Conservation (phyloP, 2,329 filamentous ascomycete species). For the Arthrinium puccinioides region DNA sequence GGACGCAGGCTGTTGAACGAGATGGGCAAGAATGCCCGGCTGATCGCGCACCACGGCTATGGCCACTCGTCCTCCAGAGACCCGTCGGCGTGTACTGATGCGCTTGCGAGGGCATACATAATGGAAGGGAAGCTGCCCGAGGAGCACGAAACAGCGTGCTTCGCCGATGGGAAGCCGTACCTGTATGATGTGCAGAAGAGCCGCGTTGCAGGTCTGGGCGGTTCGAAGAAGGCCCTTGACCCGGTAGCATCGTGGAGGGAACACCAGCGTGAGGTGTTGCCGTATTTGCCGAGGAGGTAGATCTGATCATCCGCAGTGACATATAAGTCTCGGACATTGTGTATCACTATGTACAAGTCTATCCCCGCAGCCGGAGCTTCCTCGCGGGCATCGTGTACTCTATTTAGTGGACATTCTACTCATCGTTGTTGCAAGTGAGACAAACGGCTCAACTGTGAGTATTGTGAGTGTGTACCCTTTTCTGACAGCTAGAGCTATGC, state of each 20-base stretch:
- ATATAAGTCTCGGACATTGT: too few relatives aligned
- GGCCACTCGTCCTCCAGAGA: constrained; percentile 37
- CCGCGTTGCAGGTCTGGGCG: neutral
- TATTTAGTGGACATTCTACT: too few relatives aligned
- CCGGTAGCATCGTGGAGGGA: constrained; percentile 15
- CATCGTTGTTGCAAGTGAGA: too few relatives aligned
- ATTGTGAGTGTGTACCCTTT: too few relatives aligned
- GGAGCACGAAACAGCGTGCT: constrained; percentile 35
- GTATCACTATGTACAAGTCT: too few relatives aligned
- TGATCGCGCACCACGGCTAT: constrained; percentile 42
- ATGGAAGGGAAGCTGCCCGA: constrained; percentile 31
- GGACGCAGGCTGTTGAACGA: constrained; percentile 33
- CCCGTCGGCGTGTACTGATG: constrained; percentile 36
- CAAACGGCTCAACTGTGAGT: too few relatives aligned
- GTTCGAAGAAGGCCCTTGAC: neutral
- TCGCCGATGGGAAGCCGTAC: constrained; percentile 40
- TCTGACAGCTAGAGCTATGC: too few relatives aligned
- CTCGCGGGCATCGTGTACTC: too few relatives aligned
- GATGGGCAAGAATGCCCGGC: constrained; percentile 40
- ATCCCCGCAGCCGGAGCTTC: too few relatives aligned
- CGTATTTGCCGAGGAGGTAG: too few relatives aligned
- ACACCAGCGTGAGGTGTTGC: constrained; percentile 15
- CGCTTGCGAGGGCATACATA: constrained; percentile 31
- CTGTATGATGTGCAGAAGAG: constrained; percentile 25
- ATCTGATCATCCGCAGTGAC: too few relatives aligned